These are phyloP conservation scores for Paxillus involutus DNA, from an alignment of 768 basidiomycete species.

Conservation along the genomic window DNA sequence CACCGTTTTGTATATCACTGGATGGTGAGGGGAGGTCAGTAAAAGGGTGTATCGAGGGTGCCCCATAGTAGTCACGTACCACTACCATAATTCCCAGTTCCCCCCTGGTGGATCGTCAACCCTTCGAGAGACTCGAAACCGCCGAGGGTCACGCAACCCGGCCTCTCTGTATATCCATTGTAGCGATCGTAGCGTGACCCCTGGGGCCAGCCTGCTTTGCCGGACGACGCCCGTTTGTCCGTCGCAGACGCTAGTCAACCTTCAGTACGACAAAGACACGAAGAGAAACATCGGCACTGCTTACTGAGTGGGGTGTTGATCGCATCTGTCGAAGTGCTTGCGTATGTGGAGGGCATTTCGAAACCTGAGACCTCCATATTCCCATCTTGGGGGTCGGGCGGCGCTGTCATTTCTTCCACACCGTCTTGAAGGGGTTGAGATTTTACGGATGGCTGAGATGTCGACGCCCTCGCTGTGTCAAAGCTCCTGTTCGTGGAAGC, in stretches of 20 bases:
- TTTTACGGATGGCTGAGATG: too few relatives aligned
- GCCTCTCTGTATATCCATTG: not conserved
- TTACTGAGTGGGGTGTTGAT: conserved; percentile 2
- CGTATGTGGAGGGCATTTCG: too few relatives aligned
- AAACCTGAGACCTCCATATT: too few relatives aligned
- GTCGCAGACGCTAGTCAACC: not conserved
- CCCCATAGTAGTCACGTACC: conserved; percentile 3
- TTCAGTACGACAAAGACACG: not conserved
- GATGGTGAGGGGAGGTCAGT: not conserved
- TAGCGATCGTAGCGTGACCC: too few relatives aligned
- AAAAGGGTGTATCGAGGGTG: not conserved
- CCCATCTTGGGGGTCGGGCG: too few relatives aligned
- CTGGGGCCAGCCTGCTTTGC: not conserved
- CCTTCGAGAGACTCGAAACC: not conserved
- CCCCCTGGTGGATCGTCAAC: conserved; percentile 9
- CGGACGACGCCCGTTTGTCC: not conserved
- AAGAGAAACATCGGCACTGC: not conserved
- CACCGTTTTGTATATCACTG: conserved; percentile 10
- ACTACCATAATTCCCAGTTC: conserved; percentile 4
- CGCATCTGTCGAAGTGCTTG: not conserved
- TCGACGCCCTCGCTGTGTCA: too few relatives aligned
- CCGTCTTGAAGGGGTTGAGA: too few relatives aligned
- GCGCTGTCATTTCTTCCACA: too few relatives aligned
- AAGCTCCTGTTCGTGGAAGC: too few relatives aligned
- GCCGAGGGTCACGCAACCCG: not conserved